Conservation (phyloP, 192 early-diverging fungal species). For the Podila verticillata region DNA sequence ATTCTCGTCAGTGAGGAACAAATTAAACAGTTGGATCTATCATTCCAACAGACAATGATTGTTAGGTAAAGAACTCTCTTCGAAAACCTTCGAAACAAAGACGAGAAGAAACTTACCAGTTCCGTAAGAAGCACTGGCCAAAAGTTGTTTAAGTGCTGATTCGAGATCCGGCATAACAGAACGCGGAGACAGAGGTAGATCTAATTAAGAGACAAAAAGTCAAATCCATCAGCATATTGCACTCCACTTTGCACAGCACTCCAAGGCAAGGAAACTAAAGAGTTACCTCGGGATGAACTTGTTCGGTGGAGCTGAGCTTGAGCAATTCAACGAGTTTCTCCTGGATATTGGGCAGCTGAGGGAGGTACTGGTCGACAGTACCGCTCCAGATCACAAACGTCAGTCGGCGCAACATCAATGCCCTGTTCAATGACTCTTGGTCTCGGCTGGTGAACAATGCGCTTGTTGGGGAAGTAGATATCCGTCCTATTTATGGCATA, state of each 20-base stretch:
- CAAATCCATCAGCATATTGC: background rate
- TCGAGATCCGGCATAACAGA: constrained; percentile 80
- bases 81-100: background rate
- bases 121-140: constrained; percentile 94
- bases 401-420: constrained; percentile 76
- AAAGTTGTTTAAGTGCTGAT: constrained; percentile 86
- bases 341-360: constrained; percentile 81
- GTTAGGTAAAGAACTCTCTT: background rate
- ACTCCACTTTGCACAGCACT: background rate
- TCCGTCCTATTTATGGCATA: constrained; percentile 54
- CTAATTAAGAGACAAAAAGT: constrained; percentile 11
- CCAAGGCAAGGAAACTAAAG: background rate
- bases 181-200: constrained; percentile 88
- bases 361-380: constrained; percentile 77
- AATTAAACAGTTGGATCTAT: constrained; percentile 74
- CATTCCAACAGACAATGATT: background rate
- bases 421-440: constrained; percentile 75
- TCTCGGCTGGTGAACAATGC: constrained; percentile 86
- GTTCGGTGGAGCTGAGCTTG: constrained; percentile 71
- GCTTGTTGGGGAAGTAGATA: constrained; percentile 75
- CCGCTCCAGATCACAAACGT: constrained; percentile 84
- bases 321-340: constrained; percentile 91
- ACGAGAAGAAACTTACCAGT: constrained; percentile 60
- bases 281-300: constrained; percentile 77
- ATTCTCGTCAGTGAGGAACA: constrained; percentile 61